Conservation (phyloP, 805 yeast species). For the Candida endomychidarum region DNA sequence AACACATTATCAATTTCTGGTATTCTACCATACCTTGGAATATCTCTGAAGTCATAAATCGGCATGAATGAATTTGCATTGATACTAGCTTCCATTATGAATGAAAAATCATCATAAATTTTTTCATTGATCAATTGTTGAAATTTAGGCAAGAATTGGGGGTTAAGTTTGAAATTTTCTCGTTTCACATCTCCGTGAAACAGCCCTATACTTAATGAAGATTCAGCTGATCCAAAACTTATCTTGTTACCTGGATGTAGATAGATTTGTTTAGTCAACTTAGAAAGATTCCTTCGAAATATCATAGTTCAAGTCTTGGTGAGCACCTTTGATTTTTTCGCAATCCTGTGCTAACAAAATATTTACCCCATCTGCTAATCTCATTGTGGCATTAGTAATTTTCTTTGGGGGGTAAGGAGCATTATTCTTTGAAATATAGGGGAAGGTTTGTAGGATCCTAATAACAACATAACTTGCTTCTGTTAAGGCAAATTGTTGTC, state of each 20-base stretch:
- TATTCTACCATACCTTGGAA: conserved; percentile 62
- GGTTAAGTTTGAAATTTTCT: conserved; percentile 23
- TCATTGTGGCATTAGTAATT: conserved; percentile 27
- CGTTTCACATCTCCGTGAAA: conserved; percentile 6
- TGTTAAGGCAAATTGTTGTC: conserved; percentile 57
- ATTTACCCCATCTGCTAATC: conserved; percentile 21
- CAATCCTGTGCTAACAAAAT: conserved; percentile 1
- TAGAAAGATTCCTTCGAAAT: conserved; percentile 9
- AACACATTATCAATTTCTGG: conserved; percentile 71
- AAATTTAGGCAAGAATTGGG: conserved; percentile 27
- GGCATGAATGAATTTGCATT: conserved; percentile 61
- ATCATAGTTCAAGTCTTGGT: conserved; percentile 1
- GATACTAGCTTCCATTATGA: conserved; percentile 54
- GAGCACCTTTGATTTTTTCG: conserved; percentile 3
- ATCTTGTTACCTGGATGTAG: conserved; percentile 12
- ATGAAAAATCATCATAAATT: conserved; percentile 48
- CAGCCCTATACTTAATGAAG: conserved; percentile 11
- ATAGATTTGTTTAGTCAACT: conserved; percentile 15
- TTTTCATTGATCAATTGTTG: conserved; percentile 24
- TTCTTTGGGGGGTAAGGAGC: conserved; percentile 31
- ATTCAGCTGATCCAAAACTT: conserved; percentile 12
- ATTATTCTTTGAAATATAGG: conserved; percentile 11
- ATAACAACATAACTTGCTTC: conserved; percentile 47
- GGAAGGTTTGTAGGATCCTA: conserved; percentile 30
- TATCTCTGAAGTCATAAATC: conserved; percentile 65